Evolutionary conservation across 306 rosid genomes (phyloP).

Genomic region (Sicyos baderoa): DNA sequence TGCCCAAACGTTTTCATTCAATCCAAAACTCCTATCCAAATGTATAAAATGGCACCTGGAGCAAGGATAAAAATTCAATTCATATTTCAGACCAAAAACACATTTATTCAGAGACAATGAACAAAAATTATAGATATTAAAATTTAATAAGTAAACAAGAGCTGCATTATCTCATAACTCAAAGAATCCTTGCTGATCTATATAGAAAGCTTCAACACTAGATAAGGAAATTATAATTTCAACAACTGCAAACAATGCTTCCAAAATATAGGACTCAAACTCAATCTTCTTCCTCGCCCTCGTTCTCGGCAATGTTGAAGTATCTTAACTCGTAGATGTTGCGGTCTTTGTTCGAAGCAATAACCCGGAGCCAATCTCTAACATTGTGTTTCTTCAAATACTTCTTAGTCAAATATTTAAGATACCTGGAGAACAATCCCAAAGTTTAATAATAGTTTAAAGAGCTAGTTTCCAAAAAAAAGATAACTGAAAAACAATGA

Average conservation of each 20-base stretch:
- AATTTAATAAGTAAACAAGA: neutral
- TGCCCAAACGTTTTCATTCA: no score
- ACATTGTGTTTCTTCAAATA: slow-evolving; percentile 91
- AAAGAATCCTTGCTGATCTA: neutral
- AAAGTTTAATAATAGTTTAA: neutral
- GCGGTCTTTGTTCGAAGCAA: slow-evolving; percentile 82
- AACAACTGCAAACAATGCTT: neutral
- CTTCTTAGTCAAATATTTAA: slow-evolving; percentile 83
- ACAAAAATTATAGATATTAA: slow-evolving; percentile 9
- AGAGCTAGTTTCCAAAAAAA: neutral
- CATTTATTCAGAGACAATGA: no score
- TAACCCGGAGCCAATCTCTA: slow-evolving; percentile 93
- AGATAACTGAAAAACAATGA: neutral
- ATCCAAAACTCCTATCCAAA: no score
- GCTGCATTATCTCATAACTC: slow-evolving; percentile 12
- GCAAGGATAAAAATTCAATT: no score
- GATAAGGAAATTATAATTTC: slow-evolving; percentile 10
- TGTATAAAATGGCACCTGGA: no score
- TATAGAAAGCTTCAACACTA: slow-evolving; percentile 11
- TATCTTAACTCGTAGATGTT: slow-evolving; percentile 79
- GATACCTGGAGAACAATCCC: slow-evolving; percentile 35
- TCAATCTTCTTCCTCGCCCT: slow-evolving; percentile 87
- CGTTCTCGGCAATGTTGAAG: slow-evolving; percentile 91
- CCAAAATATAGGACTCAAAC: neutral
- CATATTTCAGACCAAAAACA: no score